phyloP scores from a whole-genome alignment of 1,284 basidiomycete genomes.

The Moesziomyces globuligerus region DNA sequence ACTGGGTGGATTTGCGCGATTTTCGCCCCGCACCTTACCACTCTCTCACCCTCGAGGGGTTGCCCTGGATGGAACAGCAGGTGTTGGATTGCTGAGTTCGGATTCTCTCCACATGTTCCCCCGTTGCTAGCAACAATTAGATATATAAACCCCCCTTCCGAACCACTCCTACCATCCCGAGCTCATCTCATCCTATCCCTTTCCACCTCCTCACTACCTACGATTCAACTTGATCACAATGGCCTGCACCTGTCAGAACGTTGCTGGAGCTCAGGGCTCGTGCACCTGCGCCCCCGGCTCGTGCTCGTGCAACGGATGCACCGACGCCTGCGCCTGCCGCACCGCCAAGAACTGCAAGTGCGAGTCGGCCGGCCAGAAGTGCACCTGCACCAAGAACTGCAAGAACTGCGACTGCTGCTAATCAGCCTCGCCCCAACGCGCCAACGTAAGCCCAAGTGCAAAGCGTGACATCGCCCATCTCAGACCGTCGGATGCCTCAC shows the following conservation, averaged over 20 bases:
- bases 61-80: too few species aligned
- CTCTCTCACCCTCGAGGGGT: too few species aligned
- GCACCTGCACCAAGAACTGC: conserved; percentile 41
- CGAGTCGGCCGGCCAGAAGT: conserved; percentile 27
- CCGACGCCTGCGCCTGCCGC: conserved; percentile 35
- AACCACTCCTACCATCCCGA: not conserved
- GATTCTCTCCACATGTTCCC: not conserved
- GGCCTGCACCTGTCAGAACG: conserved; percentile 39
- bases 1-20: conserved; percentile 7
- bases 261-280: conserved; percentile 11
- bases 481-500: not conserved
- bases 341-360: conserved; percentile 41
- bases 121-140: too few species aligned
- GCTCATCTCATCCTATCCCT: not conserved
- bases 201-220: not conserved
- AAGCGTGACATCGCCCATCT: too few species aligned
- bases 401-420: conserved; percentile 47
- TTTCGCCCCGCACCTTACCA: conserved; percentile 3
- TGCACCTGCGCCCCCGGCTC: conserved; percentile 34
- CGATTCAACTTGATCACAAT: conserved; percentile 14
- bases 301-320: conserved; percentile 43
- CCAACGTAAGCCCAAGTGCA: too few species aligned
- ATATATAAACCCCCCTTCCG: not conserved
- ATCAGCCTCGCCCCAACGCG: not conserved
- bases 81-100: not conserved